These are phyloP conservation scores for Sodiomyces alkalinus DNA, from an alignment of 2,329 filamentous ascomycete genomes.

Conservation along the genomic window DNA sequence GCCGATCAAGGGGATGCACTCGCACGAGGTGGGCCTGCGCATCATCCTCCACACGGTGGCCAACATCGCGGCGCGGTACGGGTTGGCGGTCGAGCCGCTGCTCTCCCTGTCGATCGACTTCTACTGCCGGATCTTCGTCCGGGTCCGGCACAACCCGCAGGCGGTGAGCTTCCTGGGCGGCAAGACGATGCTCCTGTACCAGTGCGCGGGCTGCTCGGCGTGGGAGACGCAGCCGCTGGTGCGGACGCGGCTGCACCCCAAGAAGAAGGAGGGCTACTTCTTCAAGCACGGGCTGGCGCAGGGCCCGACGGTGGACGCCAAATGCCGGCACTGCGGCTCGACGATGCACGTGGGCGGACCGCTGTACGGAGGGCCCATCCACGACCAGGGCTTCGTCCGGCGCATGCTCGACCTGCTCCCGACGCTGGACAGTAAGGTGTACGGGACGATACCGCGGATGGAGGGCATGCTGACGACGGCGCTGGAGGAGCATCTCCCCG, in stretches of 20 bases:
- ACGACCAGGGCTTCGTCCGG: constrained; percentile 71
- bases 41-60: constrained; percentile 75
- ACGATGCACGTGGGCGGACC: constrained; percentile 82
- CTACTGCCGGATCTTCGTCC: constrained; percentile 80
- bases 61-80: constrained; percentile 68
- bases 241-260: constrained; percentile 47
- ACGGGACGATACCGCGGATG: constrained; percentile 67
- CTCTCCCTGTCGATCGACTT: constrained; percentile 93
- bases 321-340: constrained; percentile 71
- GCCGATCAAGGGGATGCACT: constrained; percentile 69
- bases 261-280: constrained; percentile 53
- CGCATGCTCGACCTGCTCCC: constrained; percentile 62
- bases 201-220: constrained; percentile 88
- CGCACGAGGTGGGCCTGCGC: constrained; percentile 79
- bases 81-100: constrained; percentile 76
- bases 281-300: constrained; percentile 68
- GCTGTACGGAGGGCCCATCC: constrained; percentile 86
- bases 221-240: constrained; percentile 74
- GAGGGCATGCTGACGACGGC: constrained; percentile 87
- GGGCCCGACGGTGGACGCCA: constrained; percentile 48
- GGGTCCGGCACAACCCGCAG: constrained; percentile 61
- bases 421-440: constrained; percentile 48
- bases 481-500: constrained; percentile 51
- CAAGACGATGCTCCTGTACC: constrained; percentile 87
- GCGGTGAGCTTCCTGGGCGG: constrained; percentile 83